Conservation (phyloP, 352 stramenopile genomes). For the Globisporangium alternatum region DNA sequence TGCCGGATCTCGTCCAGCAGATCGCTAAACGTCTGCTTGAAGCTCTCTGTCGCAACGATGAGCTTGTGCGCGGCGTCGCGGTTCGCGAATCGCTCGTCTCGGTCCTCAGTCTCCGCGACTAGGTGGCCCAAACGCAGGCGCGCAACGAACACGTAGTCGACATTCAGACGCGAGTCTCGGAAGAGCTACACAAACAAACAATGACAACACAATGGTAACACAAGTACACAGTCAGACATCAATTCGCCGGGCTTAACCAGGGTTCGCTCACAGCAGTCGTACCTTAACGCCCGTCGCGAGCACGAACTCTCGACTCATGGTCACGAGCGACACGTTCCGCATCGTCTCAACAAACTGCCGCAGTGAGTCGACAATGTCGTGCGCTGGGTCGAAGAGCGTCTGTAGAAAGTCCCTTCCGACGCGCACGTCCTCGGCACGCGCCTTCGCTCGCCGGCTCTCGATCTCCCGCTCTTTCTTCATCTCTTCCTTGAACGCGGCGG, state of each 20-base stretch:
- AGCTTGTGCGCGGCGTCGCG: constrained; percentile 41
- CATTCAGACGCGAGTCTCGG: constrained; percentile 27
- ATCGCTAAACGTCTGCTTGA: constrained; percentile 38
- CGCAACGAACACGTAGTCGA: constrained; percentile 22
- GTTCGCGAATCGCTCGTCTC: constrained; percentile 45
- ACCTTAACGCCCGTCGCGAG: constrained; percentile 56
- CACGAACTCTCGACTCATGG: constrained; percentile 62
- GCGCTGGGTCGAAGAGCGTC: constrained; percentile 46
- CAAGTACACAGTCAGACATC: background rate
- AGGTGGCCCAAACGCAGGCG: constrained; percentile 43
- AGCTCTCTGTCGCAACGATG: constrained; percentile 32
- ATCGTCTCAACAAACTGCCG: constrained; percentile 38
- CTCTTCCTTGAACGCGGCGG: background rate
- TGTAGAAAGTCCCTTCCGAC: constrained; percentile 47
- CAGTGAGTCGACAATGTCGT: constrained; percentile 60
- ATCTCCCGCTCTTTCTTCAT: background rate
- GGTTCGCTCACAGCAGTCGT: background rate
- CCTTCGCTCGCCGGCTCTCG: background rate
- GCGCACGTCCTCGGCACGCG: constrained; percentile 11
- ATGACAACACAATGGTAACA: background rate
- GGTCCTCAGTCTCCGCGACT: constrained; percentile 28
- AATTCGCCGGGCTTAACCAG: background rate
- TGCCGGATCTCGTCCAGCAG: constrained; percentile 40
- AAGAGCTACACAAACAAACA: constrained; percentile 38
- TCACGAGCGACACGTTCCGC: constrained; percentile 33